phyloP scores from a whole-genome alignment of 306 rosid species.

The Begonia fuchsioides region DNA sequence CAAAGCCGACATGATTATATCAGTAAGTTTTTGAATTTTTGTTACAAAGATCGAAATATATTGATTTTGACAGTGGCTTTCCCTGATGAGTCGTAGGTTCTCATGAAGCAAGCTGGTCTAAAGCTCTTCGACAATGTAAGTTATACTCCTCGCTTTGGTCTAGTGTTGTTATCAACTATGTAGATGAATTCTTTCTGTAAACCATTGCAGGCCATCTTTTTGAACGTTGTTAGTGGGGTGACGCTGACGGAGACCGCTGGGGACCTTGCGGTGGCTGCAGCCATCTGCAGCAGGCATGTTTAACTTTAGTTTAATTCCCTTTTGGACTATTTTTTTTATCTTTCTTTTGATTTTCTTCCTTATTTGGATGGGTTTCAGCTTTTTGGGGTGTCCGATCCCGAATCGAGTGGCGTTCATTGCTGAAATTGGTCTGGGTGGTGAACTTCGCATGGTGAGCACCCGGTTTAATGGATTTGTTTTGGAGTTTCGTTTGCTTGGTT shows the following conservation, averaged over 20 bases:
- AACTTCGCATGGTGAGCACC: constrained; percentile 68
- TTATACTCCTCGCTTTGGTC: constrained; percentile 9
- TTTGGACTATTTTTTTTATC: background rate
- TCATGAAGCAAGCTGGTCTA: constrained; percentile 75
- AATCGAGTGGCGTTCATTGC: constrained; percentile 69
- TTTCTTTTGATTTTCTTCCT: constrained; percentile 4
- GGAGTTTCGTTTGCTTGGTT: constrained; percentile 1
- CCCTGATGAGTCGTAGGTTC: constrained; percentile 41
- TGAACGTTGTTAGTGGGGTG: constrained; percentile 76
- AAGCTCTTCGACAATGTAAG: constrained; percentile 67
- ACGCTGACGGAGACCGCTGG: constrained; percentile 70
- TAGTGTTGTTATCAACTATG: background rate
- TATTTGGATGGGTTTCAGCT: constrained; percentile 28
- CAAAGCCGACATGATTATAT: constrained; percentile 70
- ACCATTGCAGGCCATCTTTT: constrained; percentile 38
- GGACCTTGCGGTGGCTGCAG: constrained; percentile 91
- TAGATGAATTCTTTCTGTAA: background rate
- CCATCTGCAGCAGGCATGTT: constrained; percentile 91
- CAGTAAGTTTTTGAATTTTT: constrained; percentile 44
- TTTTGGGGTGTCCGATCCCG: constrained; percentile 82
- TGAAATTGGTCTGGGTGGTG: constrained; percentile 91
- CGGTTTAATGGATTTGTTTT: background rate
- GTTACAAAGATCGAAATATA: background rate
- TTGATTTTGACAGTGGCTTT: too few relatives aligned
- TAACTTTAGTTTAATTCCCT: background rate